Conservation (phyloP, 2,329 filamentous ascomycete genomes). For the Nothophoma quercina region DNA sequence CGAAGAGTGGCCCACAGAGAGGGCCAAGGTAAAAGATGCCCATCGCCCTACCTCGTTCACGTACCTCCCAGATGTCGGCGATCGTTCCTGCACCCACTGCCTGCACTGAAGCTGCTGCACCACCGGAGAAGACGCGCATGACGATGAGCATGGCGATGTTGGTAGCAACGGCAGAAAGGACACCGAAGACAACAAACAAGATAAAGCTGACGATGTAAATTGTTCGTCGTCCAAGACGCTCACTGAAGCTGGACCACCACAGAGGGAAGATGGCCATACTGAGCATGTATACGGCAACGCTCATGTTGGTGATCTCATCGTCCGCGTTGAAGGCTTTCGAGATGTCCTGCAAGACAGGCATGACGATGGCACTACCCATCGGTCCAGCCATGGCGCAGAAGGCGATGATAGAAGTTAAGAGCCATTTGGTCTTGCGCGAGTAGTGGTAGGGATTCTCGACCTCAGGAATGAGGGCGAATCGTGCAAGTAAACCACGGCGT, state of each 20-base stretch:
- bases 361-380: conserved; percentile 83
- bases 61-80: conserved; percentile 50
- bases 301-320: conserved; percentile 49
- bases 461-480: conserved; percentile 77
- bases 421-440: conserved; percentile 78
- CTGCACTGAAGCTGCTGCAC: conserved; percentile 49
- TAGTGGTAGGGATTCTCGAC: conserved; percentile 80
- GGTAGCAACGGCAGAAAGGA: conserved; percentile 44
- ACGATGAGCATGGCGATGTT: conserved; percentile 50
- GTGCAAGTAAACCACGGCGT: conserved; percentile 76
- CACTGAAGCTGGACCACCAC: conserved; percentile 51
- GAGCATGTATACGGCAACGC: conserved; percentile 52
- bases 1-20: conserved; percentile 48
- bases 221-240: conserved; percentile 45
- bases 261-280: conserved; percentile 52
- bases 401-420: conserved; percentile 78
- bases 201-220: conserved; percentile 48
- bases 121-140: conserved; percentile 46
- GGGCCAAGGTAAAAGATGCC: conserved; percentile 51
- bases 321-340: conserved; percentile 40
- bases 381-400: conserved; percentile 79
- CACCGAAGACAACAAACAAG: conserved; percentile 43
- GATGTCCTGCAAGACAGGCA: conserved; percentile 59
- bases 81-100: conserved; percentile 50
- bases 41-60: conserved; percentile 49